Conservation (phyloP, 805 yeast species). For the Wickerhamomyces bovis region DNA sequence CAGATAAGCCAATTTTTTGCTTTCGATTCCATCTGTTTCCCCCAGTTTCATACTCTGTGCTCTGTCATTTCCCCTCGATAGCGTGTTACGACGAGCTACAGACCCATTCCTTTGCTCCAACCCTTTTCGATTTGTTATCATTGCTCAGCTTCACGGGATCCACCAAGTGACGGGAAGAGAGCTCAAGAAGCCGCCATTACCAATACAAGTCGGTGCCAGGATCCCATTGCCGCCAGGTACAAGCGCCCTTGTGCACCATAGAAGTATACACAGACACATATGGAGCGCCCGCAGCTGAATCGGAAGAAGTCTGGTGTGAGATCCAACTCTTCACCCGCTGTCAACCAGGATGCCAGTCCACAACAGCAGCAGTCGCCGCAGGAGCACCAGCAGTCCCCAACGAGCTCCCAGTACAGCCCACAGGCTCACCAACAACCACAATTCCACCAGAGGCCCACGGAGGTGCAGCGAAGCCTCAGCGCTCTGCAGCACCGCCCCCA, state of each 20-base stretch:
- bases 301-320: slow-evolving; percentile 1
- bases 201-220: not conserved
- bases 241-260: not conserved
- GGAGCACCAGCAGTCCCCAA: not conserved
- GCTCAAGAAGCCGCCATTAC: not conserved
- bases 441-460: slow-evolving; percentile 2
- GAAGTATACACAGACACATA: not conserved
- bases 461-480: slow-evolving; percentile 9
- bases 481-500: slow-evolving; percentile 6
- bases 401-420: not conserved
- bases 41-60: not conserved
- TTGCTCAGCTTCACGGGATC: not conserved
- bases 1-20: not conserved
- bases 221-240: not conserved
- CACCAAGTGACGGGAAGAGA: not conserved
- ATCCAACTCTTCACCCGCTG: not conserved
- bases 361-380: slow-evolving; percentile 2
- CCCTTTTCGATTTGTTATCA: not conserved
- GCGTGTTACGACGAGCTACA: not conserved
- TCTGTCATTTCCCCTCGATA: not conserved
- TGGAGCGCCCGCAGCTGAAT: not conserved
- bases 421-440: slow-evolving; percentile 2
- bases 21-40: not conserved
- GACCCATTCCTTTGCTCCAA: not conserved
- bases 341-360: not conserved